These are phyloP conservation scores for Oenanthe sinensis DNA, from an alignment of 129 eudicot genomes.

Conservation along the genomic window DNA sequence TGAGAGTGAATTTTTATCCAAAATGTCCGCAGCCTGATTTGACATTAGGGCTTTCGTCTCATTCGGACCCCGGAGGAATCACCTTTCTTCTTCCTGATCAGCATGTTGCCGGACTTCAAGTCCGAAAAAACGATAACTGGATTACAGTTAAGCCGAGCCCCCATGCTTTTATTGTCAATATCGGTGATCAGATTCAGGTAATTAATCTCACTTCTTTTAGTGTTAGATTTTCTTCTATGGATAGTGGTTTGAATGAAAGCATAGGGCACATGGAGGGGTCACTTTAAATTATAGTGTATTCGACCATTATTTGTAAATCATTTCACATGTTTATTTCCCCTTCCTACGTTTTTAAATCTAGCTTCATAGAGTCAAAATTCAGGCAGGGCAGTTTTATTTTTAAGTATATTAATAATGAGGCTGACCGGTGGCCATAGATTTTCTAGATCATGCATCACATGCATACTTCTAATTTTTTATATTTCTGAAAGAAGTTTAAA, in stretches of 20 bases:
- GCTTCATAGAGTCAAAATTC: not conserved
- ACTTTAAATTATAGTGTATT: not conserved
- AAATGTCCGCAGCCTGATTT: slow-evolving; percentile 88
- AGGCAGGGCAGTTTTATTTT: not conserved
- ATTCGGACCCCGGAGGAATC: slow-evolving; percentile 90
- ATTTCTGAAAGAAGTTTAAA: not conserved
- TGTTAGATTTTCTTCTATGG: not conserved
- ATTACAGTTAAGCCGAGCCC: slow-evolving; percentile 71
- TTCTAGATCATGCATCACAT: not conserved
- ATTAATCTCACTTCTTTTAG: slow-evolving; percentile 11
- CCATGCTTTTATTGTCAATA: slow-evolving; percentile 70
- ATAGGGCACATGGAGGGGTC: slow-evolving; percentile 22
- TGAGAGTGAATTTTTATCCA: slow-evolving; percentile 74
- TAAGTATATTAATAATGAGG: not conserved
- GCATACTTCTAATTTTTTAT: too few relatives aligned
- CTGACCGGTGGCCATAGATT: not conserved
- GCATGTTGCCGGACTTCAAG: slow-evolving; percentile 80
- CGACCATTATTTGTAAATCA: not conserved
- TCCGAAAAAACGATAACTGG: slow-evolving; percentile 44
- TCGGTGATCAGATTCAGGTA: slow-evolving; percentile 96
- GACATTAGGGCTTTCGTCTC: slow-evolving; percentile 71
- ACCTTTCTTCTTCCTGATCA: slow-evolving; percentile 74
- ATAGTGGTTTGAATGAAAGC: slow-evolving; percentile 3
- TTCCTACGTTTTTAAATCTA: not conserved
- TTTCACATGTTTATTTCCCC: not conserved